Evolutionary conservation across 1,139 yeast species (phyloP), one percentile per base, ranked within the genome.

Genomic region (Debaryomycetaceae sp.): DNA sequence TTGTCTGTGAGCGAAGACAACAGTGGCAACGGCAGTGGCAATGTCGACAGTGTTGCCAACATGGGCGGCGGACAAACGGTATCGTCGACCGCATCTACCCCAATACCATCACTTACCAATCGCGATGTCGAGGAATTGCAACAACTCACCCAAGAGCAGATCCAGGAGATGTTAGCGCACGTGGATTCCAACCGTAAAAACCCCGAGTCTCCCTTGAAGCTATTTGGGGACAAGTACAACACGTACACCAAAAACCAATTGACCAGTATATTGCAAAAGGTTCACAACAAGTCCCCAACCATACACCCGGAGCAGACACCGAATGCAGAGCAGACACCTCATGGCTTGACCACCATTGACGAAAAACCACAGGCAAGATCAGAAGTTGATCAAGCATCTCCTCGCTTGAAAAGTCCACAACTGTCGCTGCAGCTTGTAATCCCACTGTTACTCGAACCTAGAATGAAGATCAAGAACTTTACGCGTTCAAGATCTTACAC

Each of bases 211-310:
- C 73, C 73, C 0, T 53, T 66, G 32, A 66, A 66, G 38, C 43
- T 66, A 18, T 66, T 58, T 39, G 56, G 58, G 5, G 58, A 54
- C 25, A 52, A 59, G 21, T 65, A 65, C 38, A 62, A 67, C 39
- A 67, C 74, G 0, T 67, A 51, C 34, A 67, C 73, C 2, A 63
- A 61, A 33, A 62, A 58, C 3, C 53, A 55, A 33, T 49, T 67
- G 25, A 56, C 46, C 31, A 65, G 58, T 13, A 41, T 65, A 4
- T 35, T 62, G 24, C 49, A 51, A 20, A 55, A 55, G 22, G 44
- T 59, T 28, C 51, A 56, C 27, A 47, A 51, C 13, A 41, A 37
- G 18, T 39, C 56, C 7, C 33, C 40, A 17, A 32, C 32, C 7
- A 12, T 27, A 5, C 15, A n/a, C n/a, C n/a, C n/a, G n/a, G n/a